Evolutionary conservation across 2,329 filamentous ascomycete genomes (phyloP).

Genomic region (Talaromyces sp.): DNA sequence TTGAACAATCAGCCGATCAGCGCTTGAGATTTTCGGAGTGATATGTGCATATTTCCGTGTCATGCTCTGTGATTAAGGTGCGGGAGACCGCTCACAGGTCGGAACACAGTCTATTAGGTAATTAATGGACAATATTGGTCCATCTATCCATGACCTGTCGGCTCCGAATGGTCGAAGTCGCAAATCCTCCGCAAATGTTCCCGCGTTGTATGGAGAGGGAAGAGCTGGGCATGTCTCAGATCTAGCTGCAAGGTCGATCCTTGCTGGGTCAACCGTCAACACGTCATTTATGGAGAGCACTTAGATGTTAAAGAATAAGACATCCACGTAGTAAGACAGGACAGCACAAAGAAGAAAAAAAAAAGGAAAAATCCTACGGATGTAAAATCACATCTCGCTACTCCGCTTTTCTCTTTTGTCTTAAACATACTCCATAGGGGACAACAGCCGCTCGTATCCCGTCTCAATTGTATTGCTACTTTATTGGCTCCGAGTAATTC

Average conservation of each 20-base stretch:
- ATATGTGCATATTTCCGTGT: neutral
- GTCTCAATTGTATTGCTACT: neutral
- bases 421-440: neutral
- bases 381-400: too few species aligned
- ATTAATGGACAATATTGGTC: neutral
- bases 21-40: neutral
- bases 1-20: neutral
- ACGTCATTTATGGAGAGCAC: slow-evolving; percentile 4
- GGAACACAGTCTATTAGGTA: neutral
- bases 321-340: neutral
- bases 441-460: neutral
- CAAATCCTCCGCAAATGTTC: neutral
- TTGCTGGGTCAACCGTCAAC: neutral
- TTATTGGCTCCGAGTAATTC: neutral
- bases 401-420: too few species aligned
- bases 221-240: slow-evolving; percentile 5
- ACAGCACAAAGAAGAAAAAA: neutral
- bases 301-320: neutral
- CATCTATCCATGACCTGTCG: neutral
- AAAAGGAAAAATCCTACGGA: too few species aligned
- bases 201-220: neutral
- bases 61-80: neutral
- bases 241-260: slow-evolving; percentile 2
- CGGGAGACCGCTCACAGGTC: neutral
- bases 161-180: neutral